Base-by-base conservation (phyloP, 768 basidiomycete species). In the Hericium rajendrae region DNA sequence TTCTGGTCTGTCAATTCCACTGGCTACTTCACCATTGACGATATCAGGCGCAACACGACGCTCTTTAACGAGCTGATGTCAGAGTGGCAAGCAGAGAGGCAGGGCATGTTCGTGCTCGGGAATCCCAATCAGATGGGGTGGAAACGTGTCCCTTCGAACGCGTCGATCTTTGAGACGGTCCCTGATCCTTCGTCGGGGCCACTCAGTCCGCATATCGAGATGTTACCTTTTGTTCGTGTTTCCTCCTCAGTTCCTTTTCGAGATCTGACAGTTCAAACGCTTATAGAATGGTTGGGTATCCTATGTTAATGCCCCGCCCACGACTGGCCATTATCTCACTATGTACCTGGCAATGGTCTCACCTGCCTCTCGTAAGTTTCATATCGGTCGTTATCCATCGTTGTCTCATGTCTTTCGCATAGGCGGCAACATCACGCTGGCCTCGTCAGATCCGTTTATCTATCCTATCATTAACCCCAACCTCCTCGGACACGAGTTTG, bases 361-460 rank as follows among this genome's bases (percentile, higher is more conserved):
- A 0, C 66, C 67, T 12, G 56, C 62, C 20, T 62, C 67, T 43
- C 62, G 67, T 67, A 43, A 12, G 65, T 53, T 24, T 16, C 28
- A 10, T 12, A 11, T 20, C 6, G 9, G 18, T 22, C 3, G 6
- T 50, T 6, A 13, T 48, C 49, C 52, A 6, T 37, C 10, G 20
- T 6, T 53, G n/a, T 12, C 6, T 37, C 28, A 16, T 37, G 18
- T 13, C 12, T 48, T 9, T 28, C 24, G 2, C 32, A n/a, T 51
- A 66, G 66, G 62, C 52, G 69, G 69, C 11, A 60, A 63, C 41
- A 55, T 71, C 15, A 64, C 59, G 4, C 65, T 71, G 24, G 51
- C 57, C 20, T 66, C 64, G 0, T 55, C 55, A 16, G 58, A 67
- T 53, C 65, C 68, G 0, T 67, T 68, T 57, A 64, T 54, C 37